These are phyloP conservation scores for Combretum micranthum DNA, from an alignment of 345 rosid species.

Conservation along the genomic window DNA sequence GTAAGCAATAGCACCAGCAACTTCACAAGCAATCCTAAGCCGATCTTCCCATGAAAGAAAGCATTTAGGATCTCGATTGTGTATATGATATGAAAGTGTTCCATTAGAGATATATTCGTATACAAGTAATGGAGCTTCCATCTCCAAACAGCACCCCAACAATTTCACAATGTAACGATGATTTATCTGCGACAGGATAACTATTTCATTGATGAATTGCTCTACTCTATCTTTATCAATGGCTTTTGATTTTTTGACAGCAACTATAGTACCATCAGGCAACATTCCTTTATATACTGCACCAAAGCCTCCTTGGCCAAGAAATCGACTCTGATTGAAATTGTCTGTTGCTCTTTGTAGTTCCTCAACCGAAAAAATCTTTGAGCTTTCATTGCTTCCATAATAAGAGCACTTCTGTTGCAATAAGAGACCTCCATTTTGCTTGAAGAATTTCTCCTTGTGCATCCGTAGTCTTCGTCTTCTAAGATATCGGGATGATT, in stretches of 20 bases:
- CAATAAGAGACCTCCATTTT: constrained; percentile 19
- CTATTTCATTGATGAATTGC: constrained; percentile 24
- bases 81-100: constrained; percentile 16
- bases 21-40: constrained; percentile 22
- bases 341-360: constrained; percentile 19
- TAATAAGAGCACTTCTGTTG: constrained; percentile 10
- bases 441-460: constrained; percentile 13
- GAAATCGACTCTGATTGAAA: constrained; percentile 16
- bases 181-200: constrained; percentile 21
- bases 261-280: constrained; percentile 19
- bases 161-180: constrained; percentile 24
- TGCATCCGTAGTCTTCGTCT: constrained; percentile 2
- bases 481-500: constrained; percentile 3
- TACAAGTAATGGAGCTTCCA: constrained; percentile 16
- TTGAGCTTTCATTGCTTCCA: constrained; percentile 9
- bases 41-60: constrained; percentile 21
- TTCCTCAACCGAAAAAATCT: constrained; percentile 15
- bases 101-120: constrained; percentile 22
- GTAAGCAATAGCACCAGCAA: constrained; percentile 20
- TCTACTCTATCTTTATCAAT: constrained; percentile 12
- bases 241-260: constrained; percentile 16
- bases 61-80: background rate
- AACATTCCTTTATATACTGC: constrained; percentile 19
- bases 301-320: constrained; percentile 24
- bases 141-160: constrained; percentile 18